Evolutionary conservation across 2,329 filamentous ascomycete genomes (phyloP).

Genomic region (Pseudopyrenochaeta lycopersici): DNA sequence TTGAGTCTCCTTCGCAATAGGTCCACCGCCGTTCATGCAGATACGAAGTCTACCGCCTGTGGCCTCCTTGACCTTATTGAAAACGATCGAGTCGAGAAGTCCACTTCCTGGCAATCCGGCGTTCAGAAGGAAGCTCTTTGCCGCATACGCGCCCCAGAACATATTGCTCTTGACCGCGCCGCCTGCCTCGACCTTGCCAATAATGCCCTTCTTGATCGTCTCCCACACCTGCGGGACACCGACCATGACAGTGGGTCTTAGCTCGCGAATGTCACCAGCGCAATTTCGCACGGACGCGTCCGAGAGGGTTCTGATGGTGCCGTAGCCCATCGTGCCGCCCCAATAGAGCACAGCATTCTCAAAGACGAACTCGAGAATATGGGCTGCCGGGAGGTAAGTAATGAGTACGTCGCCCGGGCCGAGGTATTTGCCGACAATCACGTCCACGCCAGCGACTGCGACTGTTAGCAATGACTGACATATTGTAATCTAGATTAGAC

Average conservation of each 20-base stretch:
- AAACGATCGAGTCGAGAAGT: constrained; percentile 82
- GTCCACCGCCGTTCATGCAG: constrained; percentile 93
- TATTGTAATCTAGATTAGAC: constrained; percentile 36
- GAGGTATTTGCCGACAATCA: constrained; percentile 79
- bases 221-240: constrained; percentile 98
- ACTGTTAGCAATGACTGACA: constrained; percentile 14
- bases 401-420: constrained; percentile 81
- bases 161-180: constrained; percentile 76
- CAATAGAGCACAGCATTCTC: constrained; percentile 91
- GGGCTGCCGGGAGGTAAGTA: constrained; percentile 91
- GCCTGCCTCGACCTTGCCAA: constrained; percentile 77
- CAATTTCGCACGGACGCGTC: constrained; percentile 89
- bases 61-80: constrained; percentile 88
- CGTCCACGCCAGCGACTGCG: constrained; percentile 77
- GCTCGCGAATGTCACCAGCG: constrained; percentile 91
- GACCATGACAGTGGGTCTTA: constrained; percentile 87
- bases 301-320: constrained; percentile 86
- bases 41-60: constrained; percentile 90
- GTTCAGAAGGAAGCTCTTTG: constrained; percentile 68
- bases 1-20: constrained; percentile 86
- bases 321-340: constrained; percentile 93
- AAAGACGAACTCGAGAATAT: constrained; percentile 96
- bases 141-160: constrained; percentile 75
- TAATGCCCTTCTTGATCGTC: constrained; percentile 93
- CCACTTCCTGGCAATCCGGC: constrained; percentile 71